A percentile compares a stretch with the other conserved stretches of the same genome.
phyloP scores from a whole-genome alignment of 2,329 filamentous ascomycete genomes.

The Neonectria faginata region DNA sequence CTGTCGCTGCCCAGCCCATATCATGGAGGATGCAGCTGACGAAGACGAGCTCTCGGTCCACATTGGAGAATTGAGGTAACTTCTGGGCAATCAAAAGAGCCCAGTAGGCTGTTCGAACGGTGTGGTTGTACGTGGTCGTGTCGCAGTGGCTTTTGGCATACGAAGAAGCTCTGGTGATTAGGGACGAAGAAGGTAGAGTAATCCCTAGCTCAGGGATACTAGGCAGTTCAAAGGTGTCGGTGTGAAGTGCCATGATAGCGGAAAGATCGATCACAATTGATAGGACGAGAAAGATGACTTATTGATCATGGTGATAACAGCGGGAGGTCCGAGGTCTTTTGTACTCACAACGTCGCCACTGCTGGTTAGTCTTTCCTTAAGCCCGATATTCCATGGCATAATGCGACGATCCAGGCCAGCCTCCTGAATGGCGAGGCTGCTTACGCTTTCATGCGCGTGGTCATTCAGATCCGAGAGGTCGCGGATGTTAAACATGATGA shows the following conservation, averaged over 20 bases:
- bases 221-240: not conserved
- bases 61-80: conserved; percentile 3
- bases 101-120: conserved; percentile 28
- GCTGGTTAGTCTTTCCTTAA: not conserved
- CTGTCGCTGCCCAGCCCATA: conserved; percentile 30
- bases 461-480: not conserved
- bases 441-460: not conserved
- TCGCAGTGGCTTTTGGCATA: conserved; percentile 27
- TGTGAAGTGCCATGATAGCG: not conserved
- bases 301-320: not conserved
- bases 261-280: not conserved
- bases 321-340: not conserved
- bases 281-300: not conserved
- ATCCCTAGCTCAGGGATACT: not conserved
- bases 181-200: not conserved
- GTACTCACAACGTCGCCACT: not conserved
- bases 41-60: conserved; percentile 23
- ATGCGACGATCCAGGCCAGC: not conserved
- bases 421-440: not conserved
- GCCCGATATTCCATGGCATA: not conserved
- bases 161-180: not conserved
- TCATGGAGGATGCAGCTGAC: conserved; percentile 34
- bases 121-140: conserved; percentile 26
- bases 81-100: conserved; percentile 25
- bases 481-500: not conserved